A percentile compares a stretch with the other conserved stretches of the same genome.
Evolutionary conservation across 331 rosid species (phyloP).

Genomic region (Dryas integrifolia): DNA sequence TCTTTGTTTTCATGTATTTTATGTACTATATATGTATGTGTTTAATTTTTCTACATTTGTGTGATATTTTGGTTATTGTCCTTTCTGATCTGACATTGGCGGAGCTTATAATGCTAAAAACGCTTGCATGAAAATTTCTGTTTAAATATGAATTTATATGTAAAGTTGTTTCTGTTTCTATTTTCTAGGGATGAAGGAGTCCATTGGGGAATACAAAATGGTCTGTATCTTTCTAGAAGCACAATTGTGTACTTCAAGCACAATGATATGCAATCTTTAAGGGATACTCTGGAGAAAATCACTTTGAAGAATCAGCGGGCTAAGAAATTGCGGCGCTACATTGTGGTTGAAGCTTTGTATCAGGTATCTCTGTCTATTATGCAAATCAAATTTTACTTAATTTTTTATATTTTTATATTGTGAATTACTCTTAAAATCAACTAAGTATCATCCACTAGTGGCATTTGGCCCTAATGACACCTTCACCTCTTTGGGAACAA

Average conservation of each 20-base stretch:
- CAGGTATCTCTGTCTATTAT: slow-evolving; percentile 54
- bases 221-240: slow-evolving; percentile 93
- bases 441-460: not conserved
- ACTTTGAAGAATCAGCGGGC: slow-evolving; percentile 54
- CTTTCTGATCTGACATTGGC: not conserved
- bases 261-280: slow-evolving; percentile 81
- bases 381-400: not conserved
- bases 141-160: slow-evolving; percentile 9
- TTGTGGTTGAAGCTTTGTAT: slow-evolving; percentile 94
- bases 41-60: not conserved
- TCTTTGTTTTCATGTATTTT: not conserved
- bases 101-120: slow-evolving; percentile 11
- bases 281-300: slow-evolving; percentile 69
- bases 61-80: not conserved
- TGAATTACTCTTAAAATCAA: not conserved
- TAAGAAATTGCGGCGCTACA: slow-evolving; percentile 88
- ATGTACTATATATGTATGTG: not conserved
- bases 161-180: slow-evolving; percentile 10
- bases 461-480: too few relatives aligned
- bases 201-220: slow-evolving; percentile 99
- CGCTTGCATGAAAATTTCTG: not conserved
- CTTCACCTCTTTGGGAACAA: too few relatives aligned
- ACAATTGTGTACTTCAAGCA: slow-evolving; percentile 86
- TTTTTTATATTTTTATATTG: slow-evolving; percentile 16
- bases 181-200: slow-evolving; percentile 90